Evolutionary conservation across 2,329 filamentous ascomycete species (phyloP), one percentile per base, ranked within the genome.

Genomic region (Exophiala alcalophila): DNA sequence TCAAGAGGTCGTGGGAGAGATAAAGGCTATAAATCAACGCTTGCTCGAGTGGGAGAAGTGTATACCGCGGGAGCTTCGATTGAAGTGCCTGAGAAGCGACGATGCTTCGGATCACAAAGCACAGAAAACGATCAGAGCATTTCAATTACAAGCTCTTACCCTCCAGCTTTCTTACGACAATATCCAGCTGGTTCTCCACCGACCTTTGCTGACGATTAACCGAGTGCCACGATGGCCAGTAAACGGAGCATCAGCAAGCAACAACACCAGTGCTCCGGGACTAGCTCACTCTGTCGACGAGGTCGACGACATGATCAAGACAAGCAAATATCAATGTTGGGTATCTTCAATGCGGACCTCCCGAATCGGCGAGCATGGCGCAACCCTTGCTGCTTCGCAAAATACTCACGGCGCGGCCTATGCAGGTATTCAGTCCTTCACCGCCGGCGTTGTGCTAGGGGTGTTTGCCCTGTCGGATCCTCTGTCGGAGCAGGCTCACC

Each of bases 391-490:
- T 12, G 60, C 64, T 11, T 65, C 67, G 3, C 64, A 59, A 1
- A 62, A 68, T 15, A 70, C 64, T 12, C 67, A 70, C 47, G 57
- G 69, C 5, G 65, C 68, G 4, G 63, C 66, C 5, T 71, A 70
- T 39, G 52, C 70, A 10, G 68, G 64, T 4, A 68, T 71, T 43
- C 70, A 71, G 39, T 47, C 70, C 5, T 71, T 70, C 57, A 68
- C 68, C 30, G 63, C 67, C 1, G 64, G 67, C 5, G 64, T 71
- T n/a, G 68, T 71, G 5, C 59, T 72, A 30, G 61, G 65, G 11
- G 62, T 70, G 1, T 60, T 66, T 33, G 67, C 69, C 1, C 57
- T 71, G 2, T 68, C 67, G 1, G 65, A 71, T 27, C 65, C 66
- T 1, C 59, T 71, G 1, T 68, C 67, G 0, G 62, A 69, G 40